phyloP scores from a whole-genome alignment of 1,284 basidiomycete genomes.

The Cutaneotrichosporon sp. region DNA sequence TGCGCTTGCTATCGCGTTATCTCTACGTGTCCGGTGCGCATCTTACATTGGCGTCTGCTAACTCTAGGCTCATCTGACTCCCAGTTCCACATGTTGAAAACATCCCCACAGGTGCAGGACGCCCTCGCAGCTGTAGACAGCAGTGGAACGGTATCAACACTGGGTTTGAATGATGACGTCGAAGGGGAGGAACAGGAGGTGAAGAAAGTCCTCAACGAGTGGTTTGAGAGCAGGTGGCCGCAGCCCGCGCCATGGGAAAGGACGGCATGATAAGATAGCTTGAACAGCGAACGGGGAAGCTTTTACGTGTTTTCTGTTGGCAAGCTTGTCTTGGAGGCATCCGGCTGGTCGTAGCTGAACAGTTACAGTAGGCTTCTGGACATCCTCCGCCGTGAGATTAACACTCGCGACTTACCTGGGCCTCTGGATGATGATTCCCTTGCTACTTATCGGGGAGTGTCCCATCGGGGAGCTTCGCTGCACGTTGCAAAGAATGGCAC shows the following conservation, averaged over 20 bases:
- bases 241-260: conserved; percentile 41
- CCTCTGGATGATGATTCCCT: too few species aligned
- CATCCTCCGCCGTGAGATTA: too few species aligned
- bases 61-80: not conserved
- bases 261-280: too few species aligned
- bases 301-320: too few species aligned
- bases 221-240: conserved; percentile 43
- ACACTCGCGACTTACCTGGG: too few species aligned
- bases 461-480: too few species aligned
- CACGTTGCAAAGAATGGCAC: too few species aligned
- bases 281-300: too few species aligned
- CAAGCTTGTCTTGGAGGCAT: too few species aligned
- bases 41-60: not conserved
- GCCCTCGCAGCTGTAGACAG: conserved; percentile 32
- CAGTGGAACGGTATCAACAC: conserved; percentile 25
- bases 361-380: too few species aligned
- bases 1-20: conserved; percentile 52
- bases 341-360: too few species aligned
- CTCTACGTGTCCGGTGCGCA: conserved; percentile 45
- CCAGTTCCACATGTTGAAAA: conserved; percentile 43
- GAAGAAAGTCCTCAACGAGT: conserved; percentile 27
- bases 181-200: conserved; percentile 28
- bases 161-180: conserved; percentile 47
- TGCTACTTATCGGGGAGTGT: too few species aligned
- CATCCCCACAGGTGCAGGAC: conserved; percentile 25